phyloP scores from a whole-genome alignment of 768 basidiomycete genomes.

The Mycena filopes region DNA sequence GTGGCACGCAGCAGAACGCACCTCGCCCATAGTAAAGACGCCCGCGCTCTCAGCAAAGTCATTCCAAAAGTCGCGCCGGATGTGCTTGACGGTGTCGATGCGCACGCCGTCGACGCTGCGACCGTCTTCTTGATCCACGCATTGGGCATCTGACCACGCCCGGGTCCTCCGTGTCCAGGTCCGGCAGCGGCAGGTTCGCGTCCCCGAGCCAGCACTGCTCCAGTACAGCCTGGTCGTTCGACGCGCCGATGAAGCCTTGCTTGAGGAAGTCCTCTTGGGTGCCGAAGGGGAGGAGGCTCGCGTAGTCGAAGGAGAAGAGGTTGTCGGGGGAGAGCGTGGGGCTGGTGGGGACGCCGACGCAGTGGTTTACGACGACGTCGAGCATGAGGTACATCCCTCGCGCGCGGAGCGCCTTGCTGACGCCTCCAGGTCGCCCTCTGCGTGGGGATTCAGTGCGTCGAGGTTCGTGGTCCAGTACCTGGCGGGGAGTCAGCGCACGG shows the following conservation, averaged over 20 bases:
- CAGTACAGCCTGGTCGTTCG: conserved; percentile 63
- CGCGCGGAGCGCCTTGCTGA: conserved; percentile 72
- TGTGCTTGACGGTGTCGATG: conserved; percentile 72
- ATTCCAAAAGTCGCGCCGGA: conserved; percentile 74
- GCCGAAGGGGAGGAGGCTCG: conserved; percentile 42
- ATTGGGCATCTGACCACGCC: conserved; percentile 63
- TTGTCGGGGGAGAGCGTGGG: conserved; percentile 8
- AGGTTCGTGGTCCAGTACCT: conserved; percentile 64
- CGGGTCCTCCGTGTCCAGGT: conserved; percentile 76
- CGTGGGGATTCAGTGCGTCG: conserved; percentile 69
- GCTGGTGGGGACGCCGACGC: conserved; percentile 33
- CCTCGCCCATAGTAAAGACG: conserved; percentile 80
- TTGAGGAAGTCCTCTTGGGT: conserved; percentile 59
- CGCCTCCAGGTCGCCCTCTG: conserved; percentile 74
- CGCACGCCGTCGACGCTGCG: conserved; percentile 77
- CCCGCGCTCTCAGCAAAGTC: conserved; percentile 69
- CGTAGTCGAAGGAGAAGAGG: conserved; percentile 41
- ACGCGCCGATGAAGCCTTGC: conserved; percentile 72
- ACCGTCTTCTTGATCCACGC: conserved; percentile 72
- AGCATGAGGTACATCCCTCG: conserved; percentile 76
- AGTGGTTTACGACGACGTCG: conserved; percentile 81
- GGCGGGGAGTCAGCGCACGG: not conserved
- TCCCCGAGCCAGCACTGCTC: conserved; percentile 86
- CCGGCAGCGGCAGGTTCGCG: conserved; percentile 67
- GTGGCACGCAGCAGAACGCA: no score